Base-by-base conservation (phyloP, 805 yeast genomes). In the Grigorovia jiainica region DNA sequence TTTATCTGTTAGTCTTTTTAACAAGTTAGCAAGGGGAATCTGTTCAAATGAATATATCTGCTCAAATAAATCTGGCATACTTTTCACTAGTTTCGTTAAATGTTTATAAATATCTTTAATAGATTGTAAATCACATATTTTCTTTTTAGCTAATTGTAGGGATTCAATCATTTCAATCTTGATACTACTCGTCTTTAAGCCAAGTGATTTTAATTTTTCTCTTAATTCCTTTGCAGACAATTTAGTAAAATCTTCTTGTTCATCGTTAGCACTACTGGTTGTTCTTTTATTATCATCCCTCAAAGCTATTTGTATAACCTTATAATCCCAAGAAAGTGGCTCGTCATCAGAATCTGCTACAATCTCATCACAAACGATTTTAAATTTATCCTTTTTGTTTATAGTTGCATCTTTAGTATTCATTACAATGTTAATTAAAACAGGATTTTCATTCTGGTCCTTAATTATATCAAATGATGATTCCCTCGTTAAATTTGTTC, bases 41-140 rank as follows among this genome's bases (percentile, higher is more conserved):
- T 63, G 58, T 40, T 60, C 60, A 36, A 53, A 58, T 1, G 57
- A 54, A 41, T 57, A 58, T 6, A 60, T 50, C 38, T 48, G 50
- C 34, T 58, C 62, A 23, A 58, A 40, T 15, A 61, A 38, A 1
- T 25, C 33, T 3, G 60, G 55, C 10, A 45, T 40, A 11, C 47
- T 40, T 30, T 49, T 45, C 11, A 55, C 47, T 6, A 55, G 33
- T 7, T 47, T 34, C 0, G 57, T 53, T 31, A 61, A 39, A 29
- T 55, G 52, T 4, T 48, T 42, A 35, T 51, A 51, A 10, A 58
- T 39, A 18, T 52, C 54, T 7, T 34, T 10, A 30, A 44, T 46
- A 4, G 44, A 39, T 16, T 45, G 45, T 11, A 48, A 47, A 8
- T 39, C 44, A 13, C 15, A 15, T 3, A 43, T 36, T 5, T 43